phyloP scores from a whole-genome alignment of 192 early-diverging fungal genomes.

The Coemansia sp. region DNA sequence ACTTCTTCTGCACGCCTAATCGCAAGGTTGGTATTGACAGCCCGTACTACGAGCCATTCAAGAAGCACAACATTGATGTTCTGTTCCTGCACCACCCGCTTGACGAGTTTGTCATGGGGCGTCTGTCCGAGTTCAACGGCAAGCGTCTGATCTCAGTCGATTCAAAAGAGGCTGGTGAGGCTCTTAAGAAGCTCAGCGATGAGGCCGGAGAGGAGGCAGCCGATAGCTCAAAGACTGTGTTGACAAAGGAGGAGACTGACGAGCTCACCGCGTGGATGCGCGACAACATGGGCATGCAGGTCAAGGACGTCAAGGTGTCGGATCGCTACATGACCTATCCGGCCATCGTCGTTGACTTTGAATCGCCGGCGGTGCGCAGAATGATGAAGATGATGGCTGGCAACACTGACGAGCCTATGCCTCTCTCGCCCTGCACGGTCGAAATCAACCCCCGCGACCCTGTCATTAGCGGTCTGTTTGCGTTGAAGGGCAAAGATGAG shows the following conservation, averaged over 20 bases:
- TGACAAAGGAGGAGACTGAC: conserved; percentile 57
- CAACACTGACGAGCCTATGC: conserved; percentile 50
- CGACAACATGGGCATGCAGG: conserved; percentile 59
- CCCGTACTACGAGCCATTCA: conserved; percentile 89
- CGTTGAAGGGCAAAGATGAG: conserved; percentile 59
- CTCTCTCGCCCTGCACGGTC: conserved; percentile 64
- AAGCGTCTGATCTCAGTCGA: conserved; percentile 66
- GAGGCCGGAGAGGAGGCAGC: conserved; percentile 51
- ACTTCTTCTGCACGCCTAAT: conserved; percentile 74
- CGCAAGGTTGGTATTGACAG: conserved; percentile 71
- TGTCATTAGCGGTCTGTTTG: conserved; percentile 66
- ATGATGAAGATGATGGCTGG: conserved; percentile 59
- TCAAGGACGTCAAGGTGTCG: conserved; percentile 71
- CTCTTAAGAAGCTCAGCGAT: conserved; percentile 65
- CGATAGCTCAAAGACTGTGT: conserved; percentile 36
- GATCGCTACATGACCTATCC: conserved; percentile 71
- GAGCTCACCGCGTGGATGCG: conserved; percentile 68
- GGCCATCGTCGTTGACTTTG: conserved; percentile 73
- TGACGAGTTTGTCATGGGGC: conserved; percentile 76
- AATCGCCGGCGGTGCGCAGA: conserved; percentile 68
- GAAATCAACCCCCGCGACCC: conserved; percentile 74
- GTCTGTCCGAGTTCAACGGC: conserved; percentile 71
- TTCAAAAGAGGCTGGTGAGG: conserved; percentile 67
- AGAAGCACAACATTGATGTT: conserved; percentile 88
- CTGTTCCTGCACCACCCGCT: conserved; percentile 75